Evolutionary conservation across 2,329 filamentous ascomycete genomes (phyloP).

Genomic region (Ustulina deusta): DNA sequence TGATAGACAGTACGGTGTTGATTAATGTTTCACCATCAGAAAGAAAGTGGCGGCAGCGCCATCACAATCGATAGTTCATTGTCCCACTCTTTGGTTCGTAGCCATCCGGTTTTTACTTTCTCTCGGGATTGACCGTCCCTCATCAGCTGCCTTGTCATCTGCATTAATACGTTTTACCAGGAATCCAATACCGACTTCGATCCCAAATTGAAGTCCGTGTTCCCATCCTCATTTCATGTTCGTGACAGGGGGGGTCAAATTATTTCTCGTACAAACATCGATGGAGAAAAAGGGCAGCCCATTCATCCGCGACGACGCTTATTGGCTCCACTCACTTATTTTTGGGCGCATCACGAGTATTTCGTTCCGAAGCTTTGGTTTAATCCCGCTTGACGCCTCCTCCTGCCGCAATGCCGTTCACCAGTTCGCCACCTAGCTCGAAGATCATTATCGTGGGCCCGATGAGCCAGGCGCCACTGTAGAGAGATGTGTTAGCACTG

Average conservation of each 20-base stretch:
- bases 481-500: conserved; percentile 12
- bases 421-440: conserved; percentile 61
- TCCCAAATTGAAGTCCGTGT: neutral
- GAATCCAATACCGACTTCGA: neutral
- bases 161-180: conserved; percentile 17
- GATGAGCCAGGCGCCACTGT: conserved; percentile 67
- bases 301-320: conserved; percentile 8
- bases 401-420: conserved; percentile 57
- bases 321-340: conserved; percentile 6
- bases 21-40: neutral
- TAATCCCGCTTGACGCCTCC: conserved; percentile 57
- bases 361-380: conserved; percentile 21
- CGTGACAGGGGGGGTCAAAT: neutral
- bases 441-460: conserved; percentile 65
- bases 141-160: neutral
- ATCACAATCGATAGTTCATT: conserved; percentile 9
- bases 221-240: conserved; percentile 17
- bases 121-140: neutral
- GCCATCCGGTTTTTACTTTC: too few species aligned
- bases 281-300: neutral
- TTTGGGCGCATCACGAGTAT: neutral
- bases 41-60: neutral
- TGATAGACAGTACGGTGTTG: neutral
- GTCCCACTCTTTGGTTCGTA: neutral
- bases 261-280: neutral